Percentiles rank a stretch among this genome's conserved stretches.
Evolutionary conservation across 1,284 basidiomycete genomes (phyloP).

Genomic region (Cryptococcus amylolentus): DNA sequence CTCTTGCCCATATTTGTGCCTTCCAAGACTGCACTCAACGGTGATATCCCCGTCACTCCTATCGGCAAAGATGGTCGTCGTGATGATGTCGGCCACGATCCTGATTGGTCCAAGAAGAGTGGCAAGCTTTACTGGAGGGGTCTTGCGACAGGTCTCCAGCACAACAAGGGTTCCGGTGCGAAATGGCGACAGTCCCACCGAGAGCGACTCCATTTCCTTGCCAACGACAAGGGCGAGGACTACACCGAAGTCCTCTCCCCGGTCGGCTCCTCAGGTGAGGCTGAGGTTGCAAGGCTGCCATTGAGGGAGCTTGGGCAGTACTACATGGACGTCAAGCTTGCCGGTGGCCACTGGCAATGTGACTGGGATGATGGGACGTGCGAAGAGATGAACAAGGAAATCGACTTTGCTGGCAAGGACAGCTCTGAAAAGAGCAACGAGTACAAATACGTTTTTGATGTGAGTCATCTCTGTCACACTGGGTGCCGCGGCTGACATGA

Average conservation of each 20-base stretch:
- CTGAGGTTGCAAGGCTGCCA: constrained; percentile 30
- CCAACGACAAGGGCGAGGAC: constrained; percentile 35
- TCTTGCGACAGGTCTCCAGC: constrained; percentile 44
- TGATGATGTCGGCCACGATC: constrained; percentile 47
- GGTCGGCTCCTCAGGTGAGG: constrained; percentile 36
- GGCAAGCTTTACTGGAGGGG: constrained; percentile 51
- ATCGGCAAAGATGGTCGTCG: constrained; percentile 44
- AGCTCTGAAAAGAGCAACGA: constrained; percentile 43
- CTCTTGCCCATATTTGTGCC: constrained; percentile 46
- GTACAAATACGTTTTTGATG: constrained; percentile 51
- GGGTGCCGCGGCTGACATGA: background rate
- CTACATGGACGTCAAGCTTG: constrained; percentile 49
- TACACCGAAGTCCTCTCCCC: constrained; percentile 38
- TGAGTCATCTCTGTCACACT: constrained; percentile 21
- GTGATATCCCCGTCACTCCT: constrained; percentile 48
- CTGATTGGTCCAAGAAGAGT: constrained; percentile 32
- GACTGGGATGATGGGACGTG: constrained; percentile 48
- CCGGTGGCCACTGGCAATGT: constrained; percentile 48
- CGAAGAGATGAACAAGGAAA: constrained; percentile 46
- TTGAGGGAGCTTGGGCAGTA: constrained; percentile 38
- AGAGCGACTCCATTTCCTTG: constrained; percentile 47
- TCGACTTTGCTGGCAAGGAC: constrained; percentile 44
- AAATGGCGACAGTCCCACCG: constrained; percentile 48
- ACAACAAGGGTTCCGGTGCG: constrained; percentile 40
- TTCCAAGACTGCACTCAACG: constrained; percentile 46